Conservation (phyloP, 2,329 filamentous ascomycete genomes). For the Arachnomyces sp. region DNA sequence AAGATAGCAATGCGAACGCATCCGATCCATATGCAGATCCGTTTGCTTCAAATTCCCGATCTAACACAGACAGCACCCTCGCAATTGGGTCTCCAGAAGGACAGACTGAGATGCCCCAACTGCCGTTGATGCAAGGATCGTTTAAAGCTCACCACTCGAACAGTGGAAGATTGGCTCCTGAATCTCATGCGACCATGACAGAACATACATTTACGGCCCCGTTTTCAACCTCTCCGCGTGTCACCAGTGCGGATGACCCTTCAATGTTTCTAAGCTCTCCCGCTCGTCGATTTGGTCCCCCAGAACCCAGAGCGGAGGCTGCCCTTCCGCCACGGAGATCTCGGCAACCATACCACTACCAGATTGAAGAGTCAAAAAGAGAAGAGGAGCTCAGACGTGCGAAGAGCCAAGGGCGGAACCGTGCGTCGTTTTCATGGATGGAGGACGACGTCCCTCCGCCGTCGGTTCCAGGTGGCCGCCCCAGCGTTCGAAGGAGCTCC, state of each 20-base stretch:
- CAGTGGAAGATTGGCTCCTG: slow-evolving; percentile 6
- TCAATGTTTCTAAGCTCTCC: slow-evolving; percentile 43
- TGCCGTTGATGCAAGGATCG: slow-evolving; percentile 28
- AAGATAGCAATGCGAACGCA: slow-evolving; percentile 11
- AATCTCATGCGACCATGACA: neutral
- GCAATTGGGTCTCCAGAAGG: too few relatives aligned
- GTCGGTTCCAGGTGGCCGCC: slow-evolving; percentile 18
- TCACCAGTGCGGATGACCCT: slow-evolving; percentile 37
- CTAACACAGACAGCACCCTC: slow-evolving; percentile 11
- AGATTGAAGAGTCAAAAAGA: slow-evolving; percentile 41
- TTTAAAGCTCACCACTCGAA: slow-evolving; percentile 28
- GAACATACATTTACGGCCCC: slow-evolving; percentile 26
- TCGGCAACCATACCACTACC: slow-evolving; percentile 42
- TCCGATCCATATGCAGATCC: slow-evolving; percentile 14
- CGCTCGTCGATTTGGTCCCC: slow-evolving; percentile 38
- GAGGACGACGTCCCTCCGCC: slow-evolving; percentile 22
- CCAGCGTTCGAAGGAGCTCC: slow-evolving; percentile 32
- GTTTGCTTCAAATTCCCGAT: slow-evolving; percentile 15
- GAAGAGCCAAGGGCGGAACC: slow-evolving; percentile 21
- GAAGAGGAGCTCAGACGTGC: slow-evolving; percentile 31
- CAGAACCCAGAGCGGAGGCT: slow-evolving; percentile 24
- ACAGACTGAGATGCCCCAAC: slow-evolving; percentile 22
- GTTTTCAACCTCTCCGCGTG: slow-evolving; percentile 40
- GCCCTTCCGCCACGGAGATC: slow-evolving; percentile 19
- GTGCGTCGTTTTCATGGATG: slow-evolving; percentile 20